Evolutionary conservation across 2,329 filamentous ascomycete genomes (phyloP), one percentile per base, ranked within the genome.

Genomic region (Diaporthe humulicola): DNA sequence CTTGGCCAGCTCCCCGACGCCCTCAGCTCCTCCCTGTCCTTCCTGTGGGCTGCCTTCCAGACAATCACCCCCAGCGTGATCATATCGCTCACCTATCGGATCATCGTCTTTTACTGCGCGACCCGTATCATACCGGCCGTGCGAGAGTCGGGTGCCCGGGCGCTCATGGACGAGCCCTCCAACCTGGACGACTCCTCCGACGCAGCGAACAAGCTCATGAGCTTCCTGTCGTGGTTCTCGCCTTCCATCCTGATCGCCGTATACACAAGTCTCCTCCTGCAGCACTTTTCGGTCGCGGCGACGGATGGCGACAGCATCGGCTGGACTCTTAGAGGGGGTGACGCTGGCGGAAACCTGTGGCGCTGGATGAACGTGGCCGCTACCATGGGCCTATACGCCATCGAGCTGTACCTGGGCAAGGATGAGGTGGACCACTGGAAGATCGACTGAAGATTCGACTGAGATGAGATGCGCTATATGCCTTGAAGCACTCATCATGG

Each of bases 1-100:
- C 87, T 98, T 50, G 94, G 94, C 73, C 93, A 93, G 5, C 88
- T 98, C n/a, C 96, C 95, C 3, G 93, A 90, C 4, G 95, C 94
- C 38, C 92, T 97, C 5, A 94, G 94, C 83, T 96, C 95, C 0
- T 93, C 93, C 0, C 93, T 98, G 80, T 94, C 93, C 77, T 95
- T 98, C 80, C 91, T 98, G 78, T 92, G 96, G 74, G 96, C 96
- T 15, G 97, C 97, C 30, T 94, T 98, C 82, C 95, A 97, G 84
- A 98, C 96, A 56, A 97, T 98, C 78, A 98, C 96, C 0, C 95
- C 97, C 0, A 98, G 95, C 0, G 96, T 98, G 76, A 94, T 99
- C 84, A 98, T 98, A 78, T 98, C 96, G 1, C 91, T 99, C 57
- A 92, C 95, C 40, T 99, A 98, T 84, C 94, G 97, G 70, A 93